Evolutionary conservation across 345 rosid genomes (phyloP).

Genomic region (Balakata baccata): DNA sequence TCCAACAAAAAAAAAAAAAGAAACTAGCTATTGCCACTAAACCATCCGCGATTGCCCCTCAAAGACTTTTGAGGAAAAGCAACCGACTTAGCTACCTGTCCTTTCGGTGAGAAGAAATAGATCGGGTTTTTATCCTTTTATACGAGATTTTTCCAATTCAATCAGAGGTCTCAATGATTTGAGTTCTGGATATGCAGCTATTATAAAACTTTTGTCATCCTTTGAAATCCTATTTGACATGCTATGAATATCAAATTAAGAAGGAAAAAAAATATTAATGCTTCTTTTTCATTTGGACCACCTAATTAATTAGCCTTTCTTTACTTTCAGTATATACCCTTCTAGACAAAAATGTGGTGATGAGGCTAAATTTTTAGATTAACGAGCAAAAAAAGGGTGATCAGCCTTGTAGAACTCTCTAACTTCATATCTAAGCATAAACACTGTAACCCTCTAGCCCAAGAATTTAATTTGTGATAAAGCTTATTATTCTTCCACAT

Average conservation of each 20-base stretch:
- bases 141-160: too few species aligned
- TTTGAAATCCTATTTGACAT: too few species aligned
- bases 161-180: too few species aligned
- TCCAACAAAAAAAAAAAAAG: background rate
- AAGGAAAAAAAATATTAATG: background rate
- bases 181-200: too few species aligned
- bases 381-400: background rate
- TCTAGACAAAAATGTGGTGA: background rate
- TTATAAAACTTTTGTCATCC: too few species aligned
- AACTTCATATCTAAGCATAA: slow-evolving; percentile 28
- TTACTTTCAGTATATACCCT: background rate
- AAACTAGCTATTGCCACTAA: slow-evolving; percentile 12
- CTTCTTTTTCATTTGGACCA: slow-evolving; percentile 14
- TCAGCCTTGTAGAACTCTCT: background rate
- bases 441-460: slow-evolving; percentile 14
- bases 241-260: too few species aligned
- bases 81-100: slow-evolving; percentile 28
- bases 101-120: slow-evolving; percentile 1
- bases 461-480: background rate
- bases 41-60: background rate
- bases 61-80: slow-evolving; percentile 31
- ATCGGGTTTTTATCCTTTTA: background rate
- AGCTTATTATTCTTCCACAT: background rate
- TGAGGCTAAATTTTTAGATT: background rate
- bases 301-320: background rate